A percentile compares a stretch with the other conserved stretches of the same genome.
phyloP scores from a whole-genome alignment of 176 grass and related monocot genomes.

The Rhynchospora tenuis region DNA sequence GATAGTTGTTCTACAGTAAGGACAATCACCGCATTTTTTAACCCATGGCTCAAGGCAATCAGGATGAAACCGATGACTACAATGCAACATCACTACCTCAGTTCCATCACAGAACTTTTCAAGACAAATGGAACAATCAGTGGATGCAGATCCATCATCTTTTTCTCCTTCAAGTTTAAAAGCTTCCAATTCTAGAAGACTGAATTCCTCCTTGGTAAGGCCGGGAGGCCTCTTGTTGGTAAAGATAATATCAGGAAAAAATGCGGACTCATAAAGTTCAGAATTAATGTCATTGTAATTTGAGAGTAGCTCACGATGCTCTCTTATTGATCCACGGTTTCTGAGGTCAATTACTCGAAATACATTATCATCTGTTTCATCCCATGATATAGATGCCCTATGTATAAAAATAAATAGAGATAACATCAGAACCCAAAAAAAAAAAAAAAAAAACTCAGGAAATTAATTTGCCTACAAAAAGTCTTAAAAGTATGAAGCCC shows the following conservation, averaged over 20 bases:
- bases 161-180: conserved; percentile 56
- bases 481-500: neutral
- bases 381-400: conserved; percentile 51
- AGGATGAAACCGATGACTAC: conserved; percentile 73
- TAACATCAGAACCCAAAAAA: neutral
- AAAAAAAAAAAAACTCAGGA: neutral
- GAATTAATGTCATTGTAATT: conserved; percentile 28
- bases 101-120: conserved; percentile 55
- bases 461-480: neutral
- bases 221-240: conserved; percentile 45
- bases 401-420: conserved; percentile 32
- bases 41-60: conserved; percentile 81
- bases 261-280: conserved; percentile 34
- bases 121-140: conserved; percentile 86
- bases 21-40: conserved; percentile 71
- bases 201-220: conserved; percentile 54
- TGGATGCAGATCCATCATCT: conserved; percentile 23
- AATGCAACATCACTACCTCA: conserved; percentile 52
- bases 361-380: conserved; percentile 54
- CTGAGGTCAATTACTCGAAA: conserved; percentile 41
- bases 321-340: conserved; percentile 27
- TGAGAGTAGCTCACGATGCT: conserved; percentile 21
- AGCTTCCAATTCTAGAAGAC: conserved; percentile 46
- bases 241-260: conserved; percentile 14
- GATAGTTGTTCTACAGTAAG: conserved; percentile 72